Evolutionary conservation across 164 flowering plant genomes (phyloP).

Genomic region (Malania oleifera): DNA sequence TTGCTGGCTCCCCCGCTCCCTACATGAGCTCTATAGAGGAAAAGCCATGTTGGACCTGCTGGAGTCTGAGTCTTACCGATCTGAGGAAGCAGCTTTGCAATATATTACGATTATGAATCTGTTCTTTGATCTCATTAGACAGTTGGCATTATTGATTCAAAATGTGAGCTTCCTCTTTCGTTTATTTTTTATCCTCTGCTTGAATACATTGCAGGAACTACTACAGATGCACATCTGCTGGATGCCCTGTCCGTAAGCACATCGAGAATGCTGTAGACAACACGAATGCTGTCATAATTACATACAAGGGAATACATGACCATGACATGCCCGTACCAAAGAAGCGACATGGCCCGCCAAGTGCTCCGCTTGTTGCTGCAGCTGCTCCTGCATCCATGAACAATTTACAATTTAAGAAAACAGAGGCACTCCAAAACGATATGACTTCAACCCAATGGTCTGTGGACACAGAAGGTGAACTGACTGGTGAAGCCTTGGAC

Average conservation of each 20-base stretch:
- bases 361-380: constrained; percentile 44
- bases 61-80: no score
- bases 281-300: constrained; percentile 45
- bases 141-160: background rate
- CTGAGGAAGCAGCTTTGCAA: no score
- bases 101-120: no score
- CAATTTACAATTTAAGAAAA: constrained; percentile 30
- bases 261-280: constrained; percentile 63
- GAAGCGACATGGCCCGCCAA: constrained; percentile 51
- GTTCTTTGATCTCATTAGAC: background rate
- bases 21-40: no score
- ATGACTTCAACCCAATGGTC: constrained; percentile 34
- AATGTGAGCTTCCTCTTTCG: background rate
- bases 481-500: constrained; percentile 32
- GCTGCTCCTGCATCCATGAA: constrained; percentile 45
- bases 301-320: constrained; percentile 78
- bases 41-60: no score
- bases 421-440: constrained; percentile 23
- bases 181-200: constrained; percentile 9
- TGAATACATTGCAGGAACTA: constrained; percentile 58
- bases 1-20: no score
- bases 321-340: constrained; percentile 82
- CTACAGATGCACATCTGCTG: constrained; percentile 83
- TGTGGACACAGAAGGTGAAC: constrained; percentile 33
- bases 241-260: constrained; percentile 86